Percentiles rank a stretch among this genome's conserved stretches.
These are phyloP conservation scores for Thraustochytrium sp. DNA, from an alignment of 352 stramenopile species.

Conservation along the genomic window DNA sequence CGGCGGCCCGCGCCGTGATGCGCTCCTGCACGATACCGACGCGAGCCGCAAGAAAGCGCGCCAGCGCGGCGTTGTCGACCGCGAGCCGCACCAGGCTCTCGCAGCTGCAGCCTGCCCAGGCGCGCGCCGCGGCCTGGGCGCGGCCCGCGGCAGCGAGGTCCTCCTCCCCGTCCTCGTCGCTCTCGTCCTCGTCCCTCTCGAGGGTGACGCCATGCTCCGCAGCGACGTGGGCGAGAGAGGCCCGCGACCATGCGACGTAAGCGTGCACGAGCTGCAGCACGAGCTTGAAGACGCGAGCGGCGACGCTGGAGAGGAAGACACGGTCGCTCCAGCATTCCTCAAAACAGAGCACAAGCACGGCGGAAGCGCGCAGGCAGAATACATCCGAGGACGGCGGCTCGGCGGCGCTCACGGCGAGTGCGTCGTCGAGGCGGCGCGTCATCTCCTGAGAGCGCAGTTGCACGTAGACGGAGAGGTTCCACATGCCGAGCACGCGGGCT, in stretches of 20 bases:
- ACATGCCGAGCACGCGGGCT: background rate
- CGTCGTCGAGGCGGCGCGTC: background rate
- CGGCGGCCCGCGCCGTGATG: background rate
- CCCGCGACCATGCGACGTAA: background rate
- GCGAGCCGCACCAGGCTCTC: background rate
- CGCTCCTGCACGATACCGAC: background rate
- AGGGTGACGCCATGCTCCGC: background rate
- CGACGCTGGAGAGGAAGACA: background rate
- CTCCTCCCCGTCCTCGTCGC: too few relatives aligned
- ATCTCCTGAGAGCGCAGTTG: constrained; percentile 33
- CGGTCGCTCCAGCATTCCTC: background rate
- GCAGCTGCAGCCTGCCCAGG: background rate
- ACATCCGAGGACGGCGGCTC: background rate
- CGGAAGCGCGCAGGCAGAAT: background rate
- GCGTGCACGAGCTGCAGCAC: background rate
- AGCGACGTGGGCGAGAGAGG: background rate
- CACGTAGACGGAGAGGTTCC: constrained; percentile 31
- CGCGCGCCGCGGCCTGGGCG: background rate
- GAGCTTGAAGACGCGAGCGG: background rate
- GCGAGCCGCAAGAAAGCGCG: background rate
- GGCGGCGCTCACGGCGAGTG: background rate
- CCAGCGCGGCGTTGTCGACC: background rate
- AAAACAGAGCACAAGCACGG: background rate
- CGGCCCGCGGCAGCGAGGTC: background rate
- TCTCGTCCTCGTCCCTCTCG: background rate